Evolutionary conservation across 2,329 filamentous ascomycete genomes (phyloP).

Genomic region (Dothiorella sarmentorum): DNA sequence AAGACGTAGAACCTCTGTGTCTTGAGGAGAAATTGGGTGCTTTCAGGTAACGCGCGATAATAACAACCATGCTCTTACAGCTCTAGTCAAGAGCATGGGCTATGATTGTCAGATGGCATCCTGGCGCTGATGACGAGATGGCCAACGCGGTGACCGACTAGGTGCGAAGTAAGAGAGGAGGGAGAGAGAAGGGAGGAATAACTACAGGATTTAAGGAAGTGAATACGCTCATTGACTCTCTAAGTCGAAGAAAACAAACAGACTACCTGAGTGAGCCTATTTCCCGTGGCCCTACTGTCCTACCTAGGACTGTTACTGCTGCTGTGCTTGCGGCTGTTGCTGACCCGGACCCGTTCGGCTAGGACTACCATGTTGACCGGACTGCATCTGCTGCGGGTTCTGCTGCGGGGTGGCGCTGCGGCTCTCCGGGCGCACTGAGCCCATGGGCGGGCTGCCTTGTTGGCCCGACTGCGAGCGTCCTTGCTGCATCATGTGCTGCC

Average conservation of each 20-base stretch:
- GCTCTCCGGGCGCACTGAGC: conserved; percentile 26
- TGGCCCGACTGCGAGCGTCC: conserved; percentile 25
- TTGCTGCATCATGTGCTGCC: conserved; percentile 36
- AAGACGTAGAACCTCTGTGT: no score
- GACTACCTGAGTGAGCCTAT: neutral
- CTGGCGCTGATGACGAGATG: no score
- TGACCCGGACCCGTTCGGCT: neutral
- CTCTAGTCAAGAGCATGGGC: no score
- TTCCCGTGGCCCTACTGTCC: neutral
- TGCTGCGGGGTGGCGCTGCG: conserved; percentile 37
- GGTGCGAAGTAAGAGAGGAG: neutral
- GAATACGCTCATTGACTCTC: neutral
- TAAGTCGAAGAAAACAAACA: neutral
- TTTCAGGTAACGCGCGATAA: no score
- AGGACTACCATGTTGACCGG: conserved; percentile 1
- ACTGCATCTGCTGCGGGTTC: conserved; percentile 5
- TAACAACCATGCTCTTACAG: no score
- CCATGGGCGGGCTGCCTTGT: conserved; percentile 22
- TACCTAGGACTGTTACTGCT: neutral
- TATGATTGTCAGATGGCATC: no score
- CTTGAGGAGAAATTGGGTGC: no score
- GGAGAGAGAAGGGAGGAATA: neutral
- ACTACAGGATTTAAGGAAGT: neutral
- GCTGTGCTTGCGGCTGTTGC: neutral
- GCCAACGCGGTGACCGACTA: neutral